Evolutionary conservation across 495 filamentous ascomycete species (phyloP).

Genomic region (Aspergillus cristatus): DNA sequence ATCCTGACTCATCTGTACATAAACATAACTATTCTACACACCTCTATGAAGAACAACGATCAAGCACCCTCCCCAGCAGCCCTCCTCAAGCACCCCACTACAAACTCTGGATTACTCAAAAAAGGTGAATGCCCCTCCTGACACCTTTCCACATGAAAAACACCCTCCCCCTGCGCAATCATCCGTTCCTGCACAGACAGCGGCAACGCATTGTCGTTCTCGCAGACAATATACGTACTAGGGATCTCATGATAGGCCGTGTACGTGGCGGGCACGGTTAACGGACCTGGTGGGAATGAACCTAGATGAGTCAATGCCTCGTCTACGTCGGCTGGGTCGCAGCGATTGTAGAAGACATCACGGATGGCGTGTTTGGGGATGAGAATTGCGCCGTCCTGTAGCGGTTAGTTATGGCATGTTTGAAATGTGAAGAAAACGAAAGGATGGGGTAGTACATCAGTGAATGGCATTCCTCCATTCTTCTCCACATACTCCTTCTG

Average conservation of each 20-base stretch:
- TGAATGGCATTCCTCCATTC: slow-evolving; percentile 11
- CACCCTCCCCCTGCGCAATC: slow-evolving; percentile 17
- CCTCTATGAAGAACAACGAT: too few relatives aligned
- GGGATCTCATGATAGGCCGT: slow-evolving; percentile 20
- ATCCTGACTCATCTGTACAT: too few relatives aligned
- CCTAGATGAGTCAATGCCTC: slow-evolving; percentile 15
- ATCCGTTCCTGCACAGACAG: slow-evolving; percentile 14
- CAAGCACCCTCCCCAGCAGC: slow-evolving; percentile 18
- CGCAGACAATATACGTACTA: slow-evolving; percentile 26
- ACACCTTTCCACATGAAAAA: slow-evolving; percentile 18
- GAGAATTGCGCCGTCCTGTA: slow-evolving; percentile 18
- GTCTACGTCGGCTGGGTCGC: slow-evolving; percentile 12
- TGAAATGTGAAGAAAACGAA: background rate
- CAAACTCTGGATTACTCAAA: slow-evolving; percentile 17
- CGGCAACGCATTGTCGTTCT: slow-evolving; percentile 23
- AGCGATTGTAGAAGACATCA: slow-evolving; percentile 18
- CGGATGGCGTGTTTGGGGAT: slow-evolving; percentile 8
- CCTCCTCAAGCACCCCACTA: slow-evolving; percentile 16
- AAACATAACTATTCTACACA: too few relatives aligned
- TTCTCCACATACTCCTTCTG: slow-evolving; percentile 8
- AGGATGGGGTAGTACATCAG: too few relatives aligned
- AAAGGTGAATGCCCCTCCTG: slow-evolving; percentile 24
- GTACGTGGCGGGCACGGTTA: slow-evolving; percentile 20
- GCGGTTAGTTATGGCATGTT: background rate
- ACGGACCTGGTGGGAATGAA: slow-evolving; percentile 15